These are phyloP conservation scores for Trichosporon inkin DNA, from an alignment of 1,284 basidiomycete species.

Conservation along the genomic window DNA sequence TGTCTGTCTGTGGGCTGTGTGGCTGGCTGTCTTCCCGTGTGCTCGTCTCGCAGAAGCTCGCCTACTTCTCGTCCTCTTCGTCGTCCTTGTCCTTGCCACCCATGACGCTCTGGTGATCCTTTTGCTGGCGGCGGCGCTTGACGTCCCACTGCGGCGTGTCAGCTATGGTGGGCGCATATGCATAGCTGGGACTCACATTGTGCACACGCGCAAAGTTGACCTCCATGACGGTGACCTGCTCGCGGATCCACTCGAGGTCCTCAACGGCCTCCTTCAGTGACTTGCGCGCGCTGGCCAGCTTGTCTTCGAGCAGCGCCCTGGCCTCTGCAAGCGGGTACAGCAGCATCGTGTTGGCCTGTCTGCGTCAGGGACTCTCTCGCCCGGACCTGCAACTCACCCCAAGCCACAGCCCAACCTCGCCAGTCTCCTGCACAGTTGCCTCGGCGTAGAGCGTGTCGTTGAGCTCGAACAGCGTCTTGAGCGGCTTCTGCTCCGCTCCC, in stretches of 20 bases:
- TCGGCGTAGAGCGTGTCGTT: conserved; percentile 94
- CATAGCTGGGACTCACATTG: conserved; percentile 56
- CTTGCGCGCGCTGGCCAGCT: conserved; percentile 70
- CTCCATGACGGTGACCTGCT: conserved; percentile 94
- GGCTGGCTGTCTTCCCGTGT: background rate
- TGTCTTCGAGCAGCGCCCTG: conserved; percentile 67
- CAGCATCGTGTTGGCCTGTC: conserved; percentile 93
- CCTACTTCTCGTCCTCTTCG: conserved; percentile 13
- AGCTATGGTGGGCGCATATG: background rate
- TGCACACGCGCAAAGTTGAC: conserved; percentile 96
- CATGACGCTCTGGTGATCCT: conserved; percentile 8
- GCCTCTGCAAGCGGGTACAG: conserved; percentile 86
- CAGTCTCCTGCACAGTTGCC: conserved; percentile 78
- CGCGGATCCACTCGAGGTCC: conserved; percentile 88
- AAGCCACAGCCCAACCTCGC: conserved; percentile 91
- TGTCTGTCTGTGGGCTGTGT: background rate
- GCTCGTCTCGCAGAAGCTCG: background rate
- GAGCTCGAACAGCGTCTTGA: conserved; percentile 87
- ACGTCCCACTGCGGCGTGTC: conserved; percentile 45
- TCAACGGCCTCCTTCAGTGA: conserved; percentile 69
- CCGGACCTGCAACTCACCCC: conserved; percentile 62
- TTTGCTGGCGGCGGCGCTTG: conserved; percentile 34
- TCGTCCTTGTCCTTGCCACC: conserved; percentile 11
- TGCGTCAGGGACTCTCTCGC: background rate
- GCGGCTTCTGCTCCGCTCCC: conserved; percentile 47